Conservation (phyloP, 352 stramenopile species). For the Blastocystis sp. region DNA sequence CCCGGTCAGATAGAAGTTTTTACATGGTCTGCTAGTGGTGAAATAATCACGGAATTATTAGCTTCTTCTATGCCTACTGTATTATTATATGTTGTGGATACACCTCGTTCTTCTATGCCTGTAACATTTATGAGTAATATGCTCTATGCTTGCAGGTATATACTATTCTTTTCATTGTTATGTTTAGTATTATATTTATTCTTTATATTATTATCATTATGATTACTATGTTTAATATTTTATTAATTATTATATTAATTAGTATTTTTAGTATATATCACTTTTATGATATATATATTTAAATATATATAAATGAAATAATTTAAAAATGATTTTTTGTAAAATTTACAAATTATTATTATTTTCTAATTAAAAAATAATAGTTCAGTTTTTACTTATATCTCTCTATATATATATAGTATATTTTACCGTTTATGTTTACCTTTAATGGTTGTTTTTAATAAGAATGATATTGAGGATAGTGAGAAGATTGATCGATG, state of each 20-base stretch:
- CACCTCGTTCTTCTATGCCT: slow-evolving; percentile 71
- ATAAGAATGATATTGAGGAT: slow-evolving; percentile 84
- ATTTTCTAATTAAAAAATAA: background rate
- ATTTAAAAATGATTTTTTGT: background rate
- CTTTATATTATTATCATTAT: too few species aligned
- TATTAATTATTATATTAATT: background rate
- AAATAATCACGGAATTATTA: slow-evolving; percentile 88
- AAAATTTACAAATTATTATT: too few species aligned
- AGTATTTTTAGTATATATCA: background rate
- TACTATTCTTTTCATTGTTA: too few species aligned
- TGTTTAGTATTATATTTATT: too few species aligned
- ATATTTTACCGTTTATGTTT: slow-evolving; percentile 92
- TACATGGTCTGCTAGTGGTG: slow-evolving; percentile 88
- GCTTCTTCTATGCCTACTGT: slow-evolving; percentile 83
- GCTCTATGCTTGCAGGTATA: slow-evolving; percentile 64
- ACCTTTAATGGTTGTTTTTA: slow-evolving; percentile 86
- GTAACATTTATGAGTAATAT: slow-evolving; percentile 99
- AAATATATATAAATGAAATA: background rate
- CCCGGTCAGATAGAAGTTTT: slow-evolving; percentile 98
- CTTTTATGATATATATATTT: background rate
- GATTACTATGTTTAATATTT: background rate
- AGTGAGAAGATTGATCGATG: slow-evolving; percentile 81
- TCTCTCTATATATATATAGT: slow-evolving; percentile 63
- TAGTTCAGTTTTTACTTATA: background rate
- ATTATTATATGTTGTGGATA: slow-evolving; percentile 91